Evolutionary conservation across 2,329 filamentous ascomycete genomes (phyloP).

Genomic region (Colletotrichum phormii): DNA sequence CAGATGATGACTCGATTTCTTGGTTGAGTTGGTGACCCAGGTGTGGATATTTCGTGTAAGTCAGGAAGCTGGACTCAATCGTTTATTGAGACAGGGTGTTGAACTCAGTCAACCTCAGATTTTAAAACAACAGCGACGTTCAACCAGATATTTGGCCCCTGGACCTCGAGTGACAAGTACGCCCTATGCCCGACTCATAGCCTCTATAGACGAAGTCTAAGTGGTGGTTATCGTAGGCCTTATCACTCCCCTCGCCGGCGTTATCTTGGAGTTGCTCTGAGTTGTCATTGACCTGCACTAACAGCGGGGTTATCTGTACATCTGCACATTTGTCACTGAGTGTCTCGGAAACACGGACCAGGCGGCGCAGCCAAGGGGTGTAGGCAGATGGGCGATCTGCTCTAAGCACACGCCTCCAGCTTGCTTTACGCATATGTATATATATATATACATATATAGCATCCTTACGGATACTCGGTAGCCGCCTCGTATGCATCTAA

Average conservation of each 20-base stretch:
- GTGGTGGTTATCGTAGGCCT: background rate
- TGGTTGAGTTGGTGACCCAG: background rate
- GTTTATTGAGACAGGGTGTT: background rate
- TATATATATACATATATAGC: too few relatives aligned
- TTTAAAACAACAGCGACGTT: background rate
- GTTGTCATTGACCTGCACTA: constrained; percentile 19
- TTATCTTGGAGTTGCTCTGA: constrained; percentile 7
- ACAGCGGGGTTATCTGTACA: constrained; percentile 21
- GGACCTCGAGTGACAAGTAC: background rate
- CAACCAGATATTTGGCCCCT: too few relatives aligned
- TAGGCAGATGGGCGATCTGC: background rate
- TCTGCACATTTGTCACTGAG: background rate
- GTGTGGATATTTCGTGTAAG: background rate
- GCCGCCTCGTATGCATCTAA: constrained; percentile 6
- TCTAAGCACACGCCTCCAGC: background rate
- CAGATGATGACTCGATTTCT: background rate
- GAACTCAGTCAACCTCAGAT: background rate
- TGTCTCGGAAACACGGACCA: constrained; percentile 6
- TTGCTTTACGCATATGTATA: too few relatives aligned
- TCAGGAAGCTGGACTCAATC: background rate
- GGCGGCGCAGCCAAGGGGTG: background rate
- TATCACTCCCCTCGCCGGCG: background rate
- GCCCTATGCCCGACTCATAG: background rate
- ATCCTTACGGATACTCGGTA: background rate
- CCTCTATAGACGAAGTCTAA: background rate